These are phyloP conservation scores for Hibiscus tridactylites DNA, from an alignment of 345 rosid genomes.

Conservation along the genomic window DNA sequence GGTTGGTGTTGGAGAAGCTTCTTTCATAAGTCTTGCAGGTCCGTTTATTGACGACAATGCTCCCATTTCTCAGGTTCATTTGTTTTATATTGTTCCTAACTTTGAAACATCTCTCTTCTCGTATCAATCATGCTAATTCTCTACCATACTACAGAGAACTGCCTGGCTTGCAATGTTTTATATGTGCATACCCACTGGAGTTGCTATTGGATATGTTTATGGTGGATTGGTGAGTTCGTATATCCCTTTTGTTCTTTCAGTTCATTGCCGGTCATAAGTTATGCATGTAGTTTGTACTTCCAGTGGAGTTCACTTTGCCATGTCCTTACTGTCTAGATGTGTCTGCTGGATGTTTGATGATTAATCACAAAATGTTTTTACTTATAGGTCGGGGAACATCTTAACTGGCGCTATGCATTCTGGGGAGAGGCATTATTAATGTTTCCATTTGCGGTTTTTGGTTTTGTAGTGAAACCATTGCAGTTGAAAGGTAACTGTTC, in stretches of 20 bases:
- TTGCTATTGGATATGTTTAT: slow-evolving; percentile 84
- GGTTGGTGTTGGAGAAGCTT: slow-evolving; percentile 99
- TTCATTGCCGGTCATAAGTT: neutral
- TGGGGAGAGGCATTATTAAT: slow-evolving; percentile 75
- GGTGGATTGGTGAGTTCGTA: slow-evolving; percentile 74
- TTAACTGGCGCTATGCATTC: slow-evolving; percentile 79
- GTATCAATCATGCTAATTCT: neutral
- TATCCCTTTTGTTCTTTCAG: neutral
- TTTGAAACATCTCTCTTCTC: neutral
- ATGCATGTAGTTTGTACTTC: neutral
- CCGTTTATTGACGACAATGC: slow-evolving; percentile 95
- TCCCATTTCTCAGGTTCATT: slow-evolving; percentile 58
- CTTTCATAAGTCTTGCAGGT: slow-evolving; percentile 97
- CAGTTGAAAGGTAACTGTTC: slow-evolving; percentile 63
- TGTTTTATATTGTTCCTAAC: neutral
- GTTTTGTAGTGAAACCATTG: slow-evolving; percentile 70
- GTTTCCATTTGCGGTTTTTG: slow-evolving; percentile 69
- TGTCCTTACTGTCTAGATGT: neutral
- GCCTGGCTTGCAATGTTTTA: slow-evolving; percentile 88
- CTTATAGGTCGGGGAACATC: slow-evolving; percentile 54
- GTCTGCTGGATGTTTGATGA: neutral
- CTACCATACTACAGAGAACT: slow-evolving; percentile 52
- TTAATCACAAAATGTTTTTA: neutral
- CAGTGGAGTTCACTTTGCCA: neutral
- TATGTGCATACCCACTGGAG: slow-evolving; percentile 95